Percentiles rank a stretch among this genome's conserved stretches.
Conservation (phyloP, 2,329 filamentous ascomycete genomes). For the Cadophora sp. region DNA sequence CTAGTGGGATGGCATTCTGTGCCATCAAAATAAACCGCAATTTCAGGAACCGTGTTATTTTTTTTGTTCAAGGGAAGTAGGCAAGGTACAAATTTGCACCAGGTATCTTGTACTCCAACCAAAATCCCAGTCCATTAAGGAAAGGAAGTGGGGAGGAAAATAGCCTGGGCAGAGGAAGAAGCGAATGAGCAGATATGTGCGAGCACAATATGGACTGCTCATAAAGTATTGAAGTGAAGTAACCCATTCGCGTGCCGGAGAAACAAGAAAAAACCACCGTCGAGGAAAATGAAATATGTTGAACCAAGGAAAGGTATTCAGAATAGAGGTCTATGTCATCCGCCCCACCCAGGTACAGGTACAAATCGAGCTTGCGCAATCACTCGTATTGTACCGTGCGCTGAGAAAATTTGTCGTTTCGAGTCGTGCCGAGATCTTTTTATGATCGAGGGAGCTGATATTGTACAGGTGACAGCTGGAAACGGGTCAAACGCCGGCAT, state of each 20-base stretch:
- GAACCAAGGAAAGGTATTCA: constrained; percentile 30
- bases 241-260: constrained; percentile 32
- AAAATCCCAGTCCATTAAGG: not conserved
- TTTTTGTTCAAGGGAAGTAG: constrained; percentile 19
- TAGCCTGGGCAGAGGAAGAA: constrained; percentile 20
- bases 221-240: constrained; percentile 37
- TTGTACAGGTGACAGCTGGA: constrained; percentile 44
- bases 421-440: constrained; percentile 42
- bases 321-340: constrained; percentile 37
- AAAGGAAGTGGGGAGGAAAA: not conserved
- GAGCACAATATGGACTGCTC: constrained; percentile 40
- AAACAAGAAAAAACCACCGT: constrained; percentile 32
- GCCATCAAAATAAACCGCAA: constrained; percentile 21
- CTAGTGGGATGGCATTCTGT: constrained; percentile 23
- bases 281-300: constrained; percentile 26
- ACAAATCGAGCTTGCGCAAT: constrained; percentile 44
- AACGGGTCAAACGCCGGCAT: constrained; percentile 34
- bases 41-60: constrained; percentile 1
- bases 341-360: constrained; percentile 40
- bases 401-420: constrained; percentile 38
- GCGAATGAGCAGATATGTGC: constrained; percentile 34
- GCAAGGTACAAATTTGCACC: constrained; percentile 35
- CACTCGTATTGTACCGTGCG: constrained; percentile 44
- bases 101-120: constrained; percentile 6
- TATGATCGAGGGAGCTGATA: constrained; percentile 41